These are phyloP conservation scores for Nakaseomyces nivariensis DNA, from an alignment of 1,139 yeast genomes.

Conservation along the genomic window DNA sequence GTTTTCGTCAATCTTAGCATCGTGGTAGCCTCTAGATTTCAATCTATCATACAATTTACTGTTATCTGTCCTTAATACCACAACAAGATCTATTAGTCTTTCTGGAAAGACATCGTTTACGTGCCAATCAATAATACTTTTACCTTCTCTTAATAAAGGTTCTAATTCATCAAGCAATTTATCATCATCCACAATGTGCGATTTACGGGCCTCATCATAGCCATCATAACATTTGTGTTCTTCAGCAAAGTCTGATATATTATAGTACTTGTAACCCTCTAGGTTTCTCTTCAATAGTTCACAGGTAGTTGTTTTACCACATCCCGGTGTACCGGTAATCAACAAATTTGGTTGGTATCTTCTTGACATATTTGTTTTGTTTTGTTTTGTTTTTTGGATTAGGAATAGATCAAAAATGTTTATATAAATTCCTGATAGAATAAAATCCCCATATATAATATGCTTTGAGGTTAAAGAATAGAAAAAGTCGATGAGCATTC, in stretches of 20 bases:
- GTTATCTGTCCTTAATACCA: conserved; percentile 76
- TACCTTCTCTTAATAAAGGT: conserved; percentile 73
- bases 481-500: no score
- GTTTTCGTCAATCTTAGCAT: conserved; percentile 78
- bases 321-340: conserved; percentile 95
- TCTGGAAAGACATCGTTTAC: conserved; percentile 94
- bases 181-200: conserved; percentile 89
- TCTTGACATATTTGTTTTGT: conserved; percentile 5
- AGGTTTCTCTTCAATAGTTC: conserved; percentile 47
- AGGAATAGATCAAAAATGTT: background rate
- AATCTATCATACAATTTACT: conserved; percentile 64
- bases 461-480: no score
- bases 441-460: no score
- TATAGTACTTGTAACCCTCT: conserved; percentile 45
- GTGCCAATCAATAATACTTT: conserved; percentile 88
- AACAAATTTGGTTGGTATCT: conserved; percentile 59
- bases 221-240: conserved; percentile 70
- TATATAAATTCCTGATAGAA: no score
- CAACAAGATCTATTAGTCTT: conserved; percentile 80
- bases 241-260: conserved; percentile 76
- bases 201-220: conserved; percentile 74
- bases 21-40: conserved; percentile 61
- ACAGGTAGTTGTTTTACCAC: conserved; percentile 88
- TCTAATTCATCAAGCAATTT: conserved; percentile 73
- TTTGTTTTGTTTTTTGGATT: background rate